These are phyloP conservation scores for Plasmodium reichenowi DNA, from an alignment of 169 alveolate genomes.

Conservation along the genomic window DNA sequence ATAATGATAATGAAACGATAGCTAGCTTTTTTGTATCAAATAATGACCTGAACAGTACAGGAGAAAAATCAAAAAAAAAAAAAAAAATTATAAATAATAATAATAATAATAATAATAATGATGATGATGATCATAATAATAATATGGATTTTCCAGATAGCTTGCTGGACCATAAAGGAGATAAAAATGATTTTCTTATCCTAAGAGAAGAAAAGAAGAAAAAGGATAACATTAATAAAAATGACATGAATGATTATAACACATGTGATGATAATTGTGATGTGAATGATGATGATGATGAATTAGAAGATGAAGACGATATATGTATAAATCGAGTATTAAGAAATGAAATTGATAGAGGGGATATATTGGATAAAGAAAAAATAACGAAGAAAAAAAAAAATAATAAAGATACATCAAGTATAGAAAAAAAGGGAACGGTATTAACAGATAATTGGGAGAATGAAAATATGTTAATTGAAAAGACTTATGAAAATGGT, in stretches of 20 bases:
- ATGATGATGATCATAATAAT: too few species aligned
- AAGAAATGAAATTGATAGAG: not conserved
- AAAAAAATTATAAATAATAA: not conserved
- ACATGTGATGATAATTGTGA: not conserved
- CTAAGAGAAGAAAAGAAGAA: not conserved
- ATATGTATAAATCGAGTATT: not conserved
- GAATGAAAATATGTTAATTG: not conserved
- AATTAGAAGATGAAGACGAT: not conserved
- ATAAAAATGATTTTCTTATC: not conserved
- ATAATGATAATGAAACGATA: not conserved
- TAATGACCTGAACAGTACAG: not conserved
- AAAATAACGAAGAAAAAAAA: not conserved
- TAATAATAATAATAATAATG: too few species aligned
- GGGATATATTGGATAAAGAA: not conserved
- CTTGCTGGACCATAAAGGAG: not conserved
- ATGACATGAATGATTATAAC: not conserved
- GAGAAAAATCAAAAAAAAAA: not conserved
- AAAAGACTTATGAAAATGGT: not conserved
- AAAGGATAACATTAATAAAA: not conserved
- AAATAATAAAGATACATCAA: not conserved
- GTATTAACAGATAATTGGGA: not conserved
- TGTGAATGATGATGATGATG: conserved; percentile 12
- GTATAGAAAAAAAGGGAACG: not conserved
- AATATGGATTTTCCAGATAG: not conserved
- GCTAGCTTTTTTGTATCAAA: not conserved